Conservation (phyloP, 2,329 filamentous ascomycete genomes). For the Arthroderma sp. region DNA sequence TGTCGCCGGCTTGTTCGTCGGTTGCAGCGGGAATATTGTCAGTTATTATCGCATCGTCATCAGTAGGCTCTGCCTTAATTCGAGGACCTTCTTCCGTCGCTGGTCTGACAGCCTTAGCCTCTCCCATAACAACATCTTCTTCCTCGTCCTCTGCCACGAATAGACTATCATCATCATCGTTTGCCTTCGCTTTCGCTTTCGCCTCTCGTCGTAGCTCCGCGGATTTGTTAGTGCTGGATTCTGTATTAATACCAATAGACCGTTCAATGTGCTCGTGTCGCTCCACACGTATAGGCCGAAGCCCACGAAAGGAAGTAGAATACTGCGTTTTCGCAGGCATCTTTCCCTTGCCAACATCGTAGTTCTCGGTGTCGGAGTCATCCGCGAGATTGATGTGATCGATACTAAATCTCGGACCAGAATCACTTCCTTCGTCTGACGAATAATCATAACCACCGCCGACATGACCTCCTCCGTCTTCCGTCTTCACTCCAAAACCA, state of each 20-base stretch:
- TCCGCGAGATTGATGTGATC: conserved; percentile 45
- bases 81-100: conserved; percentile 22
- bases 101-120: conserved; percentile 30
- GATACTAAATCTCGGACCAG: conserved; percentile 39
- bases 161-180: conserved; percentile 21
- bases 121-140: conserved; percentile 22
- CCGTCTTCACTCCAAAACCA: conserved; percentile 16
- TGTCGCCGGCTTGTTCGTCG: conserved; percentile 9
- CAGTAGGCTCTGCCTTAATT: conserved; percentile 43
- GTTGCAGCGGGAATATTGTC: conserved; percentile 20
- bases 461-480: conserved; percentile 15
- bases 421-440: conserved; percentile 38
- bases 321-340: conserved; percentile 17
- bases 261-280: conserved; percentile 44
- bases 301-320: conserved; percentile 15
- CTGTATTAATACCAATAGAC: conserved; percentile 40
- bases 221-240: conserved; percentile 35
- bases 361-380: conserved; percentile 35
- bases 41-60: conserved; percentile 31
- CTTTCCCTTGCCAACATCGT: conserved; percentile 20
- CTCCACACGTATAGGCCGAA: conserved; percentile 43
- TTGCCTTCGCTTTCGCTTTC: conserved; percentile 17
- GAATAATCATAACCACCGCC: conserved; percentile 20
- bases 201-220: conserved; percentile 28
- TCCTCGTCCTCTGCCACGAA: conserved; percentile 26